Conservation (phyloP, 139 green algal species). For the Haematococcus lacustris region DNA sequence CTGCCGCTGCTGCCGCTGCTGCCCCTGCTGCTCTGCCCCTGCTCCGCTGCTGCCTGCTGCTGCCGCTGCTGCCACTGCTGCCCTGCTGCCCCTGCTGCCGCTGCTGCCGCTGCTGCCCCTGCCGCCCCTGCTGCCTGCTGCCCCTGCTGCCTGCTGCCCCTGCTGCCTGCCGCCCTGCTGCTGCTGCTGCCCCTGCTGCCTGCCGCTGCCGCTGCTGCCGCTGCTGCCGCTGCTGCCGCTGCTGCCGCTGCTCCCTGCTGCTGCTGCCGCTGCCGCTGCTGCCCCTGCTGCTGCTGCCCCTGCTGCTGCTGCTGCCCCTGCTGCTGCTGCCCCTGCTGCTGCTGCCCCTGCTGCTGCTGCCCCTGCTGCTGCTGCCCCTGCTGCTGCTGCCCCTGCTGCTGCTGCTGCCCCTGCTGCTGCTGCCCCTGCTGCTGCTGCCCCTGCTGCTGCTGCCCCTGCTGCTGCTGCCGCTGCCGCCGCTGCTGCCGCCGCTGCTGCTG, state of each 20-base stretch:
- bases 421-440: not conserved
- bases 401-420: conserved; percentile 8
- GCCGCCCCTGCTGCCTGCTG: too few relatives aligned
- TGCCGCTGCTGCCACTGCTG: too few relatives aligned
- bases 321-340: not conserved
- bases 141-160: too few relatives aligned
- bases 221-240: not conserved
- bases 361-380: not conserved
- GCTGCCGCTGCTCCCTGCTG: not conserved
- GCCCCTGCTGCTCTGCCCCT: too few relatives aligned
- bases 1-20: too few relatives aligned
- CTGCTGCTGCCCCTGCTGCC: not conserved
- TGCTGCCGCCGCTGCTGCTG: not conserved
- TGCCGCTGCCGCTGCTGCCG: not conserved
- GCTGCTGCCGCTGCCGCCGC: not conserved
- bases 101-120: too few relatives aligned
- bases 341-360: conserved; percentile 7
- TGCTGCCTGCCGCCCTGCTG: too few relatives aligned
- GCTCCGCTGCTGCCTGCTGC: too few relatives aligned
- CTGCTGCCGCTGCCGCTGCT: too few relatives aligned
- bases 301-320: not conserved
- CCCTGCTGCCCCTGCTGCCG: too few relatives aligned
- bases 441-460: not conserved
- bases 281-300: not conserved
- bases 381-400: not conserved